Evolutionary conservation across 768 basidiomycete species (phyloP).

Genomic region (Naganishia onofrii): DNA sequence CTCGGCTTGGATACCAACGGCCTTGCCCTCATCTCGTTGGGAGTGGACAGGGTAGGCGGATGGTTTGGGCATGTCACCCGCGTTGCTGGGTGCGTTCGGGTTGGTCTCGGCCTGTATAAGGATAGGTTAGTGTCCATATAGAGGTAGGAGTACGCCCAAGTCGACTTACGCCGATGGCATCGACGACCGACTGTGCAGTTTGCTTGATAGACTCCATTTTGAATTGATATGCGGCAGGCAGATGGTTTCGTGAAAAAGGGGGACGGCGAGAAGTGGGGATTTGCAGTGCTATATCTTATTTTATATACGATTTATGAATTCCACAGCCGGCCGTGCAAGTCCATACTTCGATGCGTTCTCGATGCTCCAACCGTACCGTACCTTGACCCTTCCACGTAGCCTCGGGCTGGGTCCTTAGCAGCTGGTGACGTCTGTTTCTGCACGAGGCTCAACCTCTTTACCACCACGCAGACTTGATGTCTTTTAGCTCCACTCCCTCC

Average conservation of each 20-base stretch:
- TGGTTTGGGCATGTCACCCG: slow-evolving; percentile 44
- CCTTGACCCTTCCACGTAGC: too few species aligned
- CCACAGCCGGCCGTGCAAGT: too few species aligned
- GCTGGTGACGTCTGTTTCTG: too few species aligned
- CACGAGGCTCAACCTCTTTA: too few species aligned
- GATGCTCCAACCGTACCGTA: too few species aligned
- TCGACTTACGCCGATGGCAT: neutral
- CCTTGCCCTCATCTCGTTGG: slow-evolving; percentile 39
- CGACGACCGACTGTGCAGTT: slow-evolving; percentile 18
- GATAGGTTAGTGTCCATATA: neutral
- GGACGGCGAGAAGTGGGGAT: too few species aligned
- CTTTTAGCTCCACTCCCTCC: neutral
- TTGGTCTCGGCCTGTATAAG: slow-evolving; percentile 7
- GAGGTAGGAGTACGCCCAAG: too few species aligned
- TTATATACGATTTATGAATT: too few species aligned
- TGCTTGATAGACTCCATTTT: slow-evolving; percentile 31
- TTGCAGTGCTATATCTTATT: too few species aligned
- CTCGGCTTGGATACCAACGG: slow-evolving; percentile 50
- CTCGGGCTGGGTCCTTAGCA: too few species aligned
- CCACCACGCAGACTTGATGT: too few species aligned
- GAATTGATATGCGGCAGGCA: neutral
- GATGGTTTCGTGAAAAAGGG: neutral
- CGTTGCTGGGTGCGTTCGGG: slow-evolving; percentile 13
- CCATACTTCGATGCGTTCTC: too few species aligned
- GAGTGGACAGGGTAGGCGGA: slow-evolving; percentile 44